Evolutionary conservation across 495 filamentous ascomycete species (phyloP).

Genomic region (Hyaloscypha hepaticicola): DNA sequence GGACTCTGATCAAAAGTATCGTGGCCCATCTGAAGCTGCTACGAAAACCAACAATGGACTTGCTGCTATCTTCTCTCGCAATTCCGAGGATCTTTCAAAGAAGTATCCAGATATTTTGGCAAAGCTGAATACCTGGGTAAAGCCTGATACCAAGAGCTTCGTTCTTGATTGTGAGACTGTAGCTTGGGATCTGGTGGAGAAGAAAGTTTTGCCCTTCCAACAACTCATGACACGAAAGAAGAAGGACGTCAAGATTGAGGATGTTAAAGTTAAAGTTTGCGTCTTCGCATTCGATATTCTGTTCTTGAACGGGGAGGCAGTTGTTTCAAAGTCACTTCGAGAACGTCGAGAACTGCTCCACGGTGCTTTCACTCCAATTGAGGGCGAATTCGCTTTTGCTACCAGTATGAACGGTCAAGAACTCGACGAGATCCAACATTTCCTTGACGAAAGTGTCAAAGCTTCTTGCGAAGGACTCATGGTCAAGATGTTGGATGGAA

Average conservation of each 20-base stretch:
- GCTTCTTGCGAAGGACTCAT: conserved; percentile 95
- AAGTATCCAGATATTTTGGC: conserved; percentile 95
- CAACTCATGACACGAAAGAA: conserved; percentile 96
- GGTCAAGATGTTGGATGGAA: conserved; percentile 98
- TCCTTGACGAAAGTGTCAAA: conserved; percentile 92
- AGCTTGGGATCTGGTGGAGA: conserved; percentile 90
- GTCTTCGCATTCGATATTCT: conserved; percentile 96
- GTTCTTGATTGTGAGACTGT: conserved; percentile 98
- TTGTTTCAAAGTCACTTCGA: conserved; percentile 82
- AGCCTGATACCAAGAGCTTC: conserved; percentile 84
- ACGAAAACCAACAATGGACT: conserved; percentile 62
- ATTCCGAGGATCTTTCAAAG: conserved; percentile 93
- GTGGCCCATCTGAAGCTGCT: conserved; percentile 47
- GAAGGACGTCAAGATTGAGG: conserved; percentile 96
- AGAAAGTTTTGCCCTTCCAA: conserved; percentile 95
- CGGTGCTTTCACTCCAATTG: conserved; percentile 67
- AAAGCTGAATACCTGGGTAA: conserved; percentile 87
- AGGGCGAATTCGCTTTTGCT: conserved; percentile 92
- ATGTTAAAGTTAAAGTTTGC: conserved; percentile 95
- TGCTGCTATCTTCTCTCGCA: conserved; percentile 90
- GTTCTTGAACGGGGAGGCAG: conserved; percentile 88
- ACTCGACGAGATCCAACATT: conserved; percentile 85
- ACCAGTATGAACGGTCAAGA: conserved; percentile 84
- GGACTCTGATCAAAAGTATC: conserved; percentile 65
- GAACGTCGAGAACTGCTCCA: conserved; percentile 79